phyloP scores from a whole-genome alignment of 2,329 filamentous ascomycete genomes.

The Nemania sp. region DNA sequence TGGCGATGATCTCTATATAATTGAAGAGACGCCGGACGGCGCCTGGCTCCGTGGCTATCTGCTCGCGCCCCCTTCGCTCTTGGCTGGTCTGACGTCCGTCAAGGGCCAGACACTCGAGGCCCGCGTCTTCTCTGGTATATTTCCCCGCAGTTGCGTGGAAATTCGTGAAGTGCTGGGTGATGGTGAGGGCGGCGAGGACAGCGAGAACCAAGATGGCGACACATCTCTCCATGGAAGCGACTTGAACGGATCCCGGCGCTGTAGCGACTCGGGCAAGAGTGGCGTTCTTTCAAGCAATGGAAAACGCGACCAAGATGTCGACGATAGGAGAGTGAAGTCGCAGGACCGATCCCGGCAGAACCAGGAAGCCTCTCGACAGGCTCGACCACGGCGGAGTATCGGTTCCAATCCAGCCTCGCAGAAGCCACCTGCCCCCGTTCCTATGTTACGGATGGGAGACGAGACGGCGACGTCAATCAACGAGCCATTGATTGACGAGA shows the following conservation, averaged over 20 bases:
- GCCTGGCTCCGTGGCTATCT: conserved; percentile 96
- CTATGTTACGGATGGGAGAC: conserved; percentile 96
- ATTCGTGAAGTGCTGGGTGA: conserved; percentile 90
- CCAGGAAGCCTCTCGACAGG: conserved; percentile 31
- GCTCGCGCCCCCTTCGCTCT: conserved; percentile 87
- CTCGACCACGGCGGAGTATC: conserved; percentile 56
- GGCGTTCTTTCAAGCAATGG: conserved; percentile 49
- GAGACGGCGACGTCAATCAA: conserved; percentile 88
- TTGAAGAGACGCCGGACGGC: conserved; percentile 90
- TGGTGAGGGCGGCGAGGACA: conserved; percentile 61
- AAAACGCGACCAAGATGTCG: conserved; percentile 37
- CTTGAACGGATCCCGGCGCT: conserved; percentile 40
- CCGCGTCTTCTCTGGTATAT: conserved; percentile 97
- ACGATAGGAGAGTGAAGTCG: conserved; percentile 31
- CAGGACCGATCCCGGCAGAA: not conserved
- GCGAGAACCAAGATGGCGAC: conserved; percentile 60
- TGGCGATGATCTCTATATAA: conserved; percentile 97
- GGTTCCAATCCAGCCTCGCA: conserved; percentile 51
- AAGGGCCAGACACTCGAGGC: conserved; percentile 94
- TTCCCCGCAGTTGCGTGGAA: conserved; percentile 92
- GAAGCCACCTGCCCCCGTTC: conserved; percentile 88
- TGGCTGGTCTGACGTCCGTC: conserved; percentile 86
- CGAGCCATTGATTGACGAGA: conserved; percentile 95
- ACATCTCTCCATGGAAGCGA: conserved; percentile 37
- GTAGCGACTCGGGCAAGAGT: conserved; percentile 59